Conservation (phyloP, 768 basidiomycete species). For the Amanita rimosa region DNA sequence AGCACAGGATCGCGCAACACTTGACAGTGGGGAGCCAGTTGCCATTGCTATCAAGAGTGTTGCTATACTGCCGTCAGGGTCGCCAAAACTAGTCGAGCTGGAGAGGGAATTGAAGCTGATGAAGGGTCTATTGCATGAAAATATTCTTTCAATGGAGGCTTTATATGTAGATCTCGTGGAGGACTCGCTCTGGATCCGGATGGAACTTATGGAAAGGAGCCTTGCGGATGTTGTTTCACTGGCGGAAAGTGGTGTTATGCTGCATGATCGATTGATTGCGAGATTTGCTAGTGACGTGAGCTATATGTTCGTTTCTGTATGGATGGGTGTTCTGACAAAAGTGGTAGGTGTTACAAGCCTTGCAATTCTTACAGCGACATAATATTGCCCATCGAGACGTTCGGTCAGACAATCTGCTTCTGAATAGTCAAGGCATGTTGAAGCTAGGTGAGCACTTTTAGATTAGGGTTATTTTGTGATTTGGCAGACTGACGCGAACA, state of each 20-base stretch:
- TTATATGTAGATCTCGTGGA: constrained; percentile 59
- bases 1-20: constrained; percentile 25
- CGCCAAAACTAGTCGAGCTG: constrained; percentile 54
- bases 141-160: constrained; percentile 57
- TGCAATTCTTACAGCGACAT: constrained; percentile 53
- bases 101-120: constrained; percentile 50
- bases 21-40: constrained; percentile 20
- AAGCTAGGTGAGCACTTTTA: constrained; percentile 52
- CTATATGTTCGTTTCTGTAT: constrained; percentile 9
- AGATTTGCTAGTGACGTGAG: constrained; percentile 71
- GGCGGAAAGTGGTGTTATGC: constrained; percentile 44
- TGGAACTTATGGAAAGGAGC: constrained; percentile 87
- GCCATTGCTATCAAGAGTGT: constrained; percentile 75
- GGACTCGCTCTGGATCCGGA: constrained; percentile 71
- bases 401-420: constrained; percentile 71
- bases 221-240: constrained; percentile 71
- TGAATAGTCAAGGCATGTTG: constrained; percentile 57
- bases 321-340: constrained; percentile 2
- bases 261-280: constrained; percentile 62
- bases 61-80: constrained; percentile 42
- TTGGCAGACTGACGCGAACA: background rate
- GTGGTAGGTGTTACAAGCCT: constrained; percentile 47
- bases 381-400: constrained; percentile 76
- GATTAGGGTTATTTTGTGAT: background rate
- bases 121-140: constrained; percentile 43